These are phyloP conservation scores for Wickerhamomyces hampshirensis DNA, from an alignment of 805 yeast species.

Conservation along the genomic window DNA sequence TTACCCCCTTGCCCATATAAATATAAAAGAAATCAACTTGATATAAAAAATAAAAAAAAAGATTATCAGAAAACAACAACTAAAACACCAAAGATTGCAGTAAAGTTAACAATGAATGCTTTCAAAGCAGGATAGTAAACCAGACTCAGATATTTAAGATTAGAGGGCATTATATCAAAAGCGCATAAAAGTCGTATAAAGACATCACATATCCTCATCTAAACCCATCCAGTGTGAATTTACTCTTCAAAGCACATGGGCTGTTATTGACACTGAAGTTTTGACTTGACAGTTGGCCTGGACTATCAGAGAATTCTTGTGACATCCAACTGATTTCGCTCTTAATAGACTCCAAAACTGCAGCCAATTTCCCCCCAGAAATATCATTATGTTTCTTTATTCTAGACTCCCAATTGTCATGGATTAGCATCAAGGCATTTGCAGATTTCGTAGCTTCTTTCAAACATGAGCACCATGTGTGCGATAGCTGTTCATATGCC, in stretches of 20 bases:
- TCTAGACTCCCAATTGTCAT: constrained; percentile 36
- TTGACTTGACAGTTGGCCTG: constrained; percentile 11
- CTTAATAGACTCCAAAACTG: constrained; percentile 39
- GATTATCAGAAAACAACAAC: too few species aligned
- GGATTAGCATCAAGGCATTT: constrained; percentile 27
- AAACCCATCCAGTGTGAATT: neutral
- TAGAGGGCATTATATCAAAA: too few species aligned
- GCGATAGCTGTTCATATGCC: constrained; percentile 58
- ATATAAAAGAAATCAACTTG: too few species aligned
- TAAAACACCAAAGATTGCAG: too few species aligned
- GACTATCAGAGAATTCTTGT: constrained; percentile 13
- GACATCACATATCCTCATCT: too few species aligned
- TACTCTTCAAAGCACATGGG: constrained; percentile 18
- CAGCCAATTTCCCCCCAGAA: constrained; percentile 37
- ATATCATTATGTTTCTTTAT: constrained; percentile 40
- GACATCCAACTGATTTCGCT: constrained; percentile 32
- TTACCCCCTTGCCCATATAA: too few species aligned
- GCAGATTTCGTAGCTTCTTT: constrained; percentile 25
- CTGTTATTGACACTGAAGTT: constrained; percentile 22
- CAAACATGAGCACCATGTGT: constrained; percentile 50
- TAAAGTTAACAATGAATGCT: too few species aligned
- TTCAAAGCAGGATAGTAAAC: too few species aligned
- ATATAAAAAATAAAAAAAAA: too few species aligned
- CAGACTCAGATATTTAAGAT: too few species aligned
- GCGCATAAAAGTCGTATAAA: too few species aligned